Evolutionary conservation across 129 eudicot species (phyloP).

Genomic region (Lonicera japonica): DNA sequence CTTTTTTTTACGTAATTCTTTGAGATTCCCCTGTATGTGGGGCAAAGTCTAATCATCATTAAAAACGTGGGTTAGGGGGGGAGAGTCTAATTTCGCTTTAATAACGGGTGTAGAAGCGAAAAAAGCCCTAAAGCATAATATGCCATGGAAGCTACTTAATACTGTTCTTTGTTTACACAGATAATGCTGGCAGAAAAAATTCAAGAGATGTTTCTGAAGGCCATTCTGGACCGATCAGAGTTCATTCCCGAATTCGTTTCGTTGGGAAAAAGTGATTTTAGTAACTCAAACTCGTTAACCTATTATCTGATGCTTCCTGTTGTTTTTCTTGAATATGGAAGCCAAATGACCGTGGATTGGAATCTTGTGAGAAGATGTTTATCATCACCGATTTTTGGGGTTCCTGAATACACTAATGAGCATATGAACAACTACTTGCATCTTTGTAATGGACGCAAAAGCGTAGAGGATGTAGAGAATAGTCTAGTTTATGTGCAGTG

Average conservation of each 20-base stretch:
- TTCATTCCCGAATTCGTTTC: slow-evolving; percentile 45
- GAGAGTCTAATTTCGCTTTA: too few relatives aligned
- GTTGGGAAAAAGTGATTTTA: slow-evolving; percentile 34
- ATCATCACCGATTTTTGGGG: slow-evolving; percentile 68
- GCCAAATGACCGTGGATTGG: slow-evolving; percentile 73
- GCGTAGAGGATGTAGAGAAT: slow-evolving; percentile 37
- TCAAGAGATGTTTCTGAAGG: slow-evolving; percentile 80
- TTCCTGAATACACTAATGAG: slow-evolving; percentile 9
- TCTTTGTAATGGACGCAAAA: slow-evolving; percentile 61
- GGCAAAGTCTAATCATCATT: too few relatives aligned
- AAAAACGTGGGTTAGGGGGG: too few relatives aligned
- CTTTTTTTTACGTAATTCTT: neutral
- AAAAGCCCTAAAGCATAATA: too few relatives aligned
- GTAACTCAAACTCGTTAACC: slow-evolving; percentile 34
- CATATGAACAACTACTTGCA: slow-evolving; percentile 28
- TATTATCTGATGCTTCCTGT: slow-evolving; percentile 84
- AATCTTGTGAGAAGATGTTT: slow-evolving; percentile 62
- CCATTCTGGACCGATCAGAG: slow-evolving; percentile 68
- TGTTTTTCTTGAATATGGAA: slow-evolving; percentile 9
- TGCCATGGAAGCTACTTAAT: too few relatives aligned
- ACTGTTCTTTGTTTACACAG: slow-evolving; percentile 24
- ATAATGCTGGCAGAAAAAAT: slow-evolving; percentile 58
- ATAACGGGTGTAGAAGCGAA: too few relatives aligned
- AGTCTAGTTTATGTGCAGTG: slow-evolving; percentile 82
- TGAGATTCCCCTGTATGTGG: neutral